Evolutionary conservation across 164 flowering plant species (phyloP).

Genomic region (Stephania yunnanensis): DNA sequence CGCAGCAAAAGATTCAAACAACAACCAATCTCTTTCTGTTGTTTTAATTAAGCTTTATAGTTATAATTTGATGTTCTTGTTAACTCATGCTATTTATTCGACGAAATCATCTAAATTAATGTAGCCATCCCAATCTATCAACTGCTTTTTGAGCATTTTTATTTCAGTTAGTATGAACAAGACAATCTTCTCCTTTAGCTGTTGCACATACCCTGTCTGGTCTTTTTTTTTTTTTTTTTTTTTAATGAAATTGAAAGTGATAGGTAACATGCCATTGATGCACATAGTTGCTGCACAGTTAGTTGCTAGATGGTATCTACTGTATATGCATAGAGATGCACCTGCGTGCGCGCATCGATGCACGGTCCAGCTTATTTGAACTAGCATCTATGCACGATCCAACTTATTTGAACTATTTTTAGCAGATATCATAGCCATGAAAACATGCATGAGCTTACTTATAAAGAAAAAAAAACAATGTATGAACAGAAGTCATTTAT

Average conservation of each 20-base stretch:
- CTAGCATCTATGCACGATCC: no score
- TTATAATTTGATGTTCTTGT: not conserved
- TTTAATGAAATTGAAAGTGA: not conserved
- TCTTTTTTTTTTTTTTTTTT: not conserved
- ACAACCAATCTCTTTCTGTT: not conserved
- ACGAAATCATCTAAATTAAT: not conserved
- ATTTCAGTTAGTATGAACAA: not conserved
- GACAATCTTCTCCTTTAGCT: not conserved
- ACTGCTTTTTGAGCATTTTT: not conserved
- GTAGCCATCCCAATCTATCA: not conserved
- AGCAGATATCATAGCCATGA: no score
- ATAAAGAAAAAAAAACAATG: not conserved
- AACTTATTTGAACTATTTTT: no score
- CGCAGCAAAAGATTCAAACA: no score
- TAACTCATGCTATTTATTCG: not conserved
- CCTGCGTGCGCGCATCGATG: no score
- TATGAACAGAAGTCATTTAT: not conserved
- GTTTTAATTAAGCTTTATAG: not conserved
- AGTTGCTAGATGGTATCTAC: no score
- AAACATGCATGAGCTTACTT: no score
- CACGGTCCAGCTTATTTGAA: no score
- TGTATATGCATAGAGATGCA: no score
- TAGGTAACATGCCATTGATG: not conserved
- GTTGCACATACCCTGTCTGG: not conserved
- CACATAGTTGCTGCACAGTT: no score